Evolutionary conservation across 129 eudicot species (phyloP).

Genomic region (Helichrysum umbraculigerum): DNA sequence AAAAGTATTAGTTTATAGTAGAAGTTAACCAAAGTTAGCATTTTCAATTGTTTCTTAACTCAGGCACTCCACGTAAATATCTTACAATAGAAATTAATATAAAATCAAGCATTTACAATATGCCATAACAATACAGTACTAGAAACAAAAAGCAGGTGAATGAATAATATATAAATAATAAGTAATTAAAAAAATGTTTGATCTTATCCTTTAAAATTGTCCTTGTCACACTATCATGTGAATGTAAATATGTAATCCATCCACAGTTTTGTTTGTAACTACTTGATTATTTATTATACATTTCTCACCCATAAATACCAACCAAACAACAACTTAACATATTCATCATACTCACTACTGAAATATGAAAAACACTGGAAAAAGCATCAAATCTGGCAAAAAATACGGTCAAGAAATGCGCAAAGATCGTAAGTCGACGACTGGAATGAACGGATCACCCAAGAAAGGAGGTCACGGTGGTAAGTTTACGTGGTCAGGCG

Average conservation of each 20-base stretch:
- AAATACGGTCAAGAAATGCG: conserved; percentile 42
- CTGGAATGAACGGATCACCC: conserved; percentile 73
- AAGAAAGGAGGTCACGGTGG: conserved; percentile 95
- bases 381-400: conserved; percentile 36
- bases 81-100: too few species aligned
- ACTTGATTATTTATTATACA: not conserved
- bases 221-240: conserved; percentile 8
- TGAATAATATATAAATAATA: not conserved
- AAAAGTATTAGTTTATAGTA: too few species aligned
- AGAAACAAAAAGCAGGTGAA: too few species aligned
- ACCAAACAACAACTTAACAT: not conserved
- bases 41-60: too few species aligned
- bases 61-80: too few species aligned
- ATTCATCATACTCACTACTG: not conserved
- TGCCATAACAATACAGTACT: too few species aligned
- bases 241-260: not conserved
- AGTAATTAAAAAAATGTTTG: not conserved
- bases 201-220: not conserved
- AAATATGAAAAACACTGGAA: conserved; percentile 59
- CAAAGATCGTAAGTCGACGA: conserved; percentile 64
- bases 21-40: too few species aligned
- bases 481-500: conserved; percentile 90
- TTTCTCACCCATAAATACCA: conserved; percentile 15
- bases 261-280: not conserved
- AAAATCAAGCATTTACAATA: too few species aligned